Base-by-base conservation (phyloP, 2,329 filamentous ascomycete species). In the Celoporthe dispersa region DNA sequence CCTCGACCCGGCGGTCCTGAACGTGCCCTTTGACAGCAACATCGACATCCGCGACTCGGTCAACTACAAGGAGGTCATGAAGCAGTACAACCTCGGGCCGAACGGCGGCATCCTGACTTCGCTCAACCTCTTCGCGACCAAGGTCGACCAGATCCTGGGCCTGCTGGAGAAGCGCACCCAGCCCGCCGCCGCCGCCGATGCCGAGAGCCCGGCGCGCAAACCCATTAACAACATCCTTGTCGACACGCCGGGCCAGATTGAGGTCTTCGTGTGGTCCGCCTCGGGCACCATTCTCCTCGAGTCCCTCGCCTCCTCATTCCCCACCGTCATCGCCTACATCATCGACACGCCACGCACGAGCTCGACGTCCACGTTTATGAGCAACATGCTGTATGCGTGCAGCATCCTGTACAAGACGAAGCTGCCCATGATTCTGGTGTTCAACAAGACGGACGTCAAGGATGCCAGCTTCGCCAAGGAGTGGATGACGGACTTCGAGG, bases 41-140 rank as follows among this genome's bases (percentile, higher is more conserved):
- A 98, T 99, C 82, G 96, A 99, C 82, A 99, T 99, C 76, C 94
- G 97, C 77, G 96, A 99, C 82, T 96, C 93, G 35, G 95, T 99
- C 80, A 98, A 99, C 87, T 99, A 99, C 85, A 96, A 97, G 80
- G 95, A 99, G 82, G 96, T 99, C 73, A 99, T 99, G 97, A 97
- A 95, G 82, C 94, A 98, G 82, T 98, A 98, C 81, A 98, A 98
- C 78, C 88, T 99, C 0, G 96, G 96, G 0, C 96, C 96, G 11
- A 99, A 99, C 83, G 96, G 96, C 66, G 97, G 94, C 62, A 99
- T 99, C 77, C 84, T 99, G 75, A 99, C 97, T 1, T 96, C 93
- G 14, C 84, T 99, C 64, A 99, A 99, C 80, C 88, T 99, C 35
- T 99, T 99, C 80, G 94, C 94, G 57, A 99, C 97, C 69, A 99